phyloP scores from a whole-genome alignment of 495 filamentous ascomycete genomes.

The Monascus purpureus region DNA sequence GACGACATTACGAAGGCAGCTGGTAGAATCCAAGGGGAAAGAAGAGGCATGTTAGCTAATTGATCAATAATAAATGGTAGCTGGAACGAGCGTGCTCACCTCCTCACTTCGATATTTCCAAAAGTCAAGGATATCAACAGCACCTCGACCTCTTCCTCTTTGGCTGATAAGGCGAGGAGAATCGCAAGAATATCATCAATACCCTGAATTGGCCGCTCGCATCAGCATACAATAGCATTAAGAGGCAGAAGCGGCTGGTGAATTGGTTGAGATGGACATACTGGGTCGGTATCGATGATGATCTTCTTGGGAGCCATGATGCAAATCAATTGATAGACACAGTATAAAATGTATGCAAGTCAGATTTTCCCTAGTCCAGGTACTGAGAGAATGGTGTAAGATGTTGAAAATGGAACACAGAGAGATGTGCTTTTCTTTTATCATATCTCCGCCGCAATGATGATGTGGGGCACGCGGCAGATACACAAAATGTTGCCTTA shows the following conservation, averaged over 20 bases:
- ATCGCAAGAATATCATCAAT: slow-evolving; percentile 85
- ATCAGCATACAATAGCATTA: too few species aligned
- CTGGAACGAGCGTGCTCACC: too few species aligned
- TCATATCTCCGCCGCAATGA: too few species aligned
- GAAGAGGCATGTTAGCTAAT: not conserved
- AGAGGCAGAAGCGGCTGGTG: too few species aligned
- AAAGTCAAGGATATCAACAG: slow-evolving; percentile 83
- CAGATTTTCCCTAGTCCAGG: too few species aligned
- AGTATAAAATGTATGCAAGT: slow-evolving; percentile 9
- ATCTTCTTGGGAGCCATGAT: slow-evolving; percentile 41
- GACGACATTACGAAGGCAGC: slow-evolving; percentile 79
- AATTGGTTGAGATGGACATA: too few species aligned
- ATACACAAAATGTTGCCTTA: too few species aligned
- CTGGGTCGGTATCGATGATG: slow-evolving; percentile 92
- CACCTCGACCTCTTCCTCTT: slow-evolving; percentile 75
- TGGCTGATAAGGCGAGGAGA: slow-evolving; percentile 70
- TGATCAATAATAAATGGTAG: not conserved
- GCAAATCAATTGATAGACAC: not conserved
- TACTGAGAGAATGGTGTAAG: too few species aligned
- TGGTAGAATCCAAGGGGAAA: slow-evolving; percentile 11
- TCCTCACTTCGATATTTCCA: slow-evolving; percentile 78
- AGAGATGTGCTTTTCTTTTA: too few species aligned
- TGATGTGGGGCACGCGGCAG: too few species aligned
- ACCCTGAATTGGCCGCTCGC: too few species aligned
- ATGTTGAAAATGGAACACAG: too few species aligned